A percentile compares a stretch with the other conserved stretches of the same genome.
These are phyloP conservation scores for Capsicum pubescens DNA, from an alignment of 257 asterid species.

Conservation along the genomic window DNA sequence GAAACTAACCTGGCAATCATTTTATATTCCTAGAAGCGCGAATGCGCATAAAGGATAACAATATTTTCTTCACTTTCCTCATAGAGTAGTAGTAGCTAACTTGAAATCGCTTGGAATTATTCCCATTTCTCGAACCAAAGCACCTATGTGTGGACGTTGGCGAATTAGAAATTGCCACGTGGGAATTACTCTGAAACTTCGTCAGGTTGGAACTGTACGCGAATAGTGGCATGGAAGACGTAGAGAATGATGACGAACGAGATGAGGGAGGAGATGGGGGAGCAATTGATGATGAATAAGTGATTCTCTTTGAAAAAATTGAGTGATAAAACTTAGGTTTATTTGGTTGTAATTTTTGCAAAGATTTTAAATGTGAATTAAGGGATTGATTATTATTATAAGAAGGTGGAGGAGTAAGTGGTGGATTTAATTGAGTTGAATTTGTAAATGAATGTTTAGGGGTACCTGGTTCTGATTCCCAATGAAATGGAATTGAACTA, in stretches of 20 bases:
- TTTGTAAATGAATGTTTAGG: slow-evolving; percentile 55
- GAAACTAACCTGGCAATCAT: background rate
- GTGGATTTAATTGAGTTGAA: slow-evolving; percentile 48
- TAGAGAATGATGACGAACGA: slow-evolving; percentile 42
- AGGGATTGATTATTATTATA: slow-evolving; percentile 37
- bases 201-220: background rate
- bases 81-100: slow-evolving; percentile 35
- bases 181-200: slow-evolving; percentile 32
- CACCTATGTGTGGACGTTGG: slow-evolving; percentile 48
- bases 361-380: slow-evolving; percentile 28
- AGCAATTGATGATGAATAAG: slow-evolving; percentile 25
- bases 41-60: slow-evolving; percentile 43
- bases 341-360: slow-evolving; percentile 33
- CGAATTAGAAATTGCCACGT: slow-evolving; percentile 27
- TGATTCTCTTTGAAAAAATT: slow-evolving; percentile 32
- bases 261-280: slow-evolving; percentile 36
- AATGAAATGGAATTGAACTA: slow-evolving; percentile 71
- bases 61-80: slow-evolving; percentile 52
- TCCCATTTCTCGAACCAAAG: slow-evolving; percentile 33
- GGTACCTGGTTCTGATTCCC: slow-evolving; percentile 90
- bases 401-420: slow-evolving; percentile 81
- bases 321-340: slow-evolving; percentile 41
- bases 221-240: slow-evolving; percentile 45
- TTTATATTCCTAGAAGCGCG: slow-evolving; percentile 3
- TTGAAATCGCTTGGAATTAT: slow-evolving; percentile 33